Evolutionary conservation across 2,329 filamentous ascomycete genomes (phyloP).

Genomic region (Fusarium begoniae): DNA sequence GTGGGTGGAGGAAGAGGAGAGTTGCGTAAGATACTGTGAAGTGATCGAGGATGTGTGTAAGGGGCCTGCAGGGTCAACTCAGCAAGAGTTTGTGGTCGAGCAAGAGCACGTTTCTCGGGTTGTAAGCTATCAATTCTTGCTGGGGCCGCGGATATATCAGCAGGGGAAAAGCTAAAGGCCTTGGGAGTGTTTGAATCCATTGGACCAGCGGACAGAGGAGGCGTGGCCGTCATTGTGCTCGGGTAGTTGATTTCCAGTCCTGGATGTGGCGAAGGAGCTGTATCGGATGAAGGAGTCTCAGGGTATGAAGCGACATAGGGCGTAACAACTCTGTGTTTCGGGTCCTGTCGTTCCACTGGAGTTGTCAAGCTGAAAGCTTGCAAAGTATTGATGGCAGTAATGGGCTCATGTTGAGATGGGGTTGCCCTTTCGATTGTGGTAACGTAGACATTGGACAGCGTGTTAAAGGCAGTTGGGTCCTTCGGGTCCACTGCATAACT

Average conservation of each 20-base stretch:
- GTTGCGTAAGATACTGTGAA: slow-evolving; percentile 73
- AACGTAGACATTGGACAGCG: slow-evolving; percentile 71
- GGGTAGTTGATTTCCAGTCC: slow-evolving; percentile 58
- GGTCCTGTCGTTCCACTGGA: slow-evolving; percentile 45
- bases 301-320: slow-evolving; percentile 59
- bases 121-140: slow-evolving; percentile 6
- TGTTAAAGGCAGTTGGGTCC: slow-evolving; percentile 72
- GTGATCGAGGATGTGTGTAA: slow-evolving; percentile 66
- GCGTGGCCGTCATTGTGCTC: slow-evolving; percentile 68
- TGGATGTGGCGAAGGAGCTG: slow-evolving; percentile 58
- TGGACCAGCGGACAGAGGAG: slow-evolving; percentile 64
- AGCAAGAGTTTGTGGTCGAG: slow-evolving; percentile 23
- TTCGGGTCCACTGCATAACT: slow-evolving; percentile 58
- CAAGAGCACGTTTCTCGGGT: slow-evolving; percentile 24
- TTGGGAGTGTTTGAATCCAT: slow-evolving; percentile 53
- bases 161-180: slow-evolving; percentile 58
- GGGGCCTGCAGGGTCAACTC: slow-evolving; percentile 52
- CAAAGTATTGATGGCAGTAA: slow-evolving; percentile 59
- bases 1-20: slow-evolving; percentile 67
- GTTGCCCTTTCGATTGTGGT: slow-evolving; percentile 69
- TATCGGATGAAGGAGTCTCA: slow-evolving; percentile 63
- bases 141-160: slow-evolving; percentile 43
- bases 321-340: slow-evolving; percentile 51
- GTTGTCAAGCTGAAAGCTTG: slow-evolving; percentile 46
- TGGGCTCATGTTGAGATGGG: slow-evolving; percentile 56